Evolutionary conservation across 805 yeast species (phyloP), one percentile per base, ranked within the genome.

Genomic region (Yarrowia hollandica): DNA sequence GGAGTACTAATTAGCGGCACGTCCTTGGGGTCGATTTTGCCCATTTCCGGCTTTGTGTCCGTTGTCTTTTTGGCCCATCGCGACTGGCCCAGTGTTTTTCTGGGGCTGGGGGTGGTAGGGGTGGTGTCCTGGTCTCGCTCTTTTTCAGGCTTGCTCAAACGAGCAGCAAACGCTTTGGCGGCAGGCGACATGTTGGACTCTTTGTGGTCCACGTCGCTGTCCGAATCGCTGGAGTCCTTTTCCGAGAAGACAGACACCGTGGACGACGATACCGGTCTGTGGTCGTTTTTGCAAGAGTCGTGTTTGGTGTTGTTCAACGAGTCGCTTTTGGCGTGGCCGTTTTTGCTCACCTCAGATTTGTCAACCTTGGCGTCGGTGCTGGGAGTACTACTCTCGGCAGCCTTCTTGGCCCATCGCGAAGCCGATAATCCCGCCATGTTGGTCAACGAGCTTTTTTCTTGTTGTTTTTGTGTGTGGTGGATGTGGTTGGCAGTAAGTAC

Each of bases 351-450:
- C n/a, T n/a, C n/a, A n/a, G n/a, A n/a, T 25, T 6, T 25, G 28
- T 25, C 28, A 10, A 10, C 10, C 28, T 25, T 25, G 28, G 10
- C 28, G 28, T 25, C 28, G 34, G 6, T n/a, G n/a, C n/a, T n/a
- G n/a, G n/a, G n/a, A n/a, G n/a, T n/a, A n/a, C n/a, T n/a, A n/a
- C n/a, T n/a, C 37, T 44, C 54, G 10, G 54, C 54, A 9, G 54
- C 55, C 22, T 48, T 48, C 16, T 33, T 48, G 15, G 55, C 55
- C 55, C 55, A 48, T 48, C 55, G 26, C 8, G 55, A 48, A 21
- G 55, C 55, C 18, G 55, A 31, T 31, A 48, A 33, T 48, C 55
- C 55, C 21, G 55, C 55, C 55, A 48, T 48, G n/a, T 22, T 48
- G 39, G n/a, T n/a, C n/a, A n/a, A n/a, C n/a, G n/a, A n/a, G n/a